A percentile compares a stretch with the other conserved stretches of the same genome.
These are phyloP conservation scores for Pneumocystis sp. DNA, from an alignment of 1,139 yeast genomes.

Conservation along the genomic window DNA sequence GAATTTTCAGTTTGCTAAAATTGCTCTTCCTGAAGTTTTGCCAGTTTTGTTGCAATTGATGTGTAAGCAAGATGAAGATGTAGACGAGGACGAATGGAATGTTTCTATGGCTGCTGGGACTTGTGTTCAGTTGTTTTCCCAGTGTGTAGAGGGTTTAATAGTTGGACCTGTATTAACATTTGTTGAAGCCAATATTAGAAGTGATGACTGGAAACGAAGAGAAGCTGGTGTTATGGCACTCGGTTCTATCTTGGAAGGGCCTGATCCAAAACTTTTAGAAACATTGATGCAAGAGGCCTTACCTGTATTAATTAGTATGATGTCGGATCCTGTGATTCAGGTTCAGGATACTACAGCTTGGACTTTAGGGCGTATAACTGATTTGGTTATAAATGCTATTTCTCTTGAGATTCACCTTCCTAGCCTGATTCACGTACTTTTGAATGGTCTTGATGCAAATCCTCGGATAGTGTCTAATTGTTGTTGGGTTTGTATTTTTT, in stretches of 20 bases:
- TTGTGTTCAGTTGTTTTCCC: slow-evolving; percentile 85
- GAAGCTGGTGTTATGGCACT: slow-evolving; percentile 99
- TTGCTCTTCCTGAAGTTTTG: slow-evolving; percentile 69
- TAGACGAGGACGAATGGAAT: slow-evolving; percentile 86
- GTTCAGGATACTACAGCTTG: slow-evolving; percentile 96
- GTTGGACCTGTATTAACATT: slow-evolving; percentile 72
- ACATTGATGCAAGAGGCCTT: slow-evolving; percentile 65
- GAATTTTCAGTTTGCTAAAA: slow-evolving; percentile 58
- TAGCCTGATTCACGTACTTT: slow-evolving; percentile 52
- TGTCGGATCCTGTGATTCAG: slow-evolving; percentile 59
- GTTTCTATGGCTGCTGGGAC: slow-evolving; percentile 99
- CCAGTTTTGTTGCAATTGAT: slow-evolving; percentile 71
- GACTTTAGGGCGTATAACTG: slow-evolving; percentile 96
- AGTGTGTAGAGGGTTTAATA: slow-evolving; percentile 70
- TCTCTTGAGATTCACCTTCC: slow-evolving; percentile 52
- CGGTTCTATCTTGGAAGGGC: slow-evolving; percentile 93
- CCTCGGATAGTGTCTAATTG: slow-evolving; percentile 89
- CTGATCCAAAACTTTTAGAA: slow-evolving; percentile 58
- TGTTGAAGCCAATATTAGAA: slow-evolving; percentile 56
- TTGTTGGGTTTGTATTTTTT: slow-evolving; percentile 44
- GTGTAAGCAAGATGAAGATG: slow-evolving; percentile 75
- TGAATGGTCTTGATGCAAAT: slow-evolving; percentile 69
- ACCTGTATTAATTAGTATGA: slow-evolving; percentile 56
- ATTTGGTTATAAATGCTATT: slow-evolving; percentile 64
- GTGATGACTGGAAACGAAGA: slow-evolving; percentile 64